A percentile compares a stretch with the other conserved stretches of the same genome.
phyloP scores from a whole-genome alignment of 2,329 filamentous ascomycete genomes.

The Fusarium virguliforme region DNA sequence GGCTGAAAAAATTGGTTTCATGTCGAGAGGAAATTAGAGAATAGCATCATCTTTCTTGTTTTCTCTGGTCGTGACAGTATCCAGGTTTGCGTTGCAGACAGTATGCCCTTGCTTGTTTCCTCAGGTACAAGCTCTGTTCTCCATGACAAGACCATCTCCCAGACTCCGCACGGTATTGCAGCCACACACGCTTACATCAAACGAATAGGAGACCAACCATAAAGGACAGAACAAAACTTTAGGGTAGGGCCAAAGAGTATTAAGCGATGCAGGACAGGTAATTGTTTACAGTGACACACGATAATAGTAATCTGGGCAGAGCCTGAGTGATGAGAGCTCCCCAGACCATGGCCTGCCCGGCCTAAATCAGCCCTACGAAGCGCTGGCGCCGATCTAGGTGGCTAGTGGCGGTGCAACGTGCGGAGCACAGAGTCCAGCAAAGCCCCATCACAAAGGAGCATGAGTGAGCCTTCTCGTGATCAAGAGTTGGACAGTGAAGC shows the following conservation, averaged over 20 bases:
- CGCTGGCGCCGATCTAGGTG: constrained; percentile 1
- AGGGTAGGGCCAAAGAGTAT: neutral
- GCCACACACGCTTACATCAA: constrained; percentile 4
- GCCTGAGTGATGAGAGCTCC: neutral
- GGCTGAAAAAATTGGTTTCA: neutral
- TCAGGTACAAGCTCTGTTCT: neutral
- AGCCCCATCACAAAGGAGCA: neutral
- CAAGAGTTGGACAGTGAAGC: neutral
- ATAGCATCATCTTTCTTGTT: neutral
- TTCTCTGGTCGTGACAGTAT: neutral
- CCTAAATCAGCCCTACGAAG: constrained; percentile 12
- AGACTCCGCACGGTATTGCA: neutral
- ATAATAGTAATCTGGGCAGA: neutral
- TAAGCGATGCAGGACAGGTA: no score
- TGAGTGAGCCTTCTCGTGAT: neutral
- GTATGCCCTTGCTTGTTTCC: neutral
- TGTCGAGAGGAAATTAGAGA: neutral
- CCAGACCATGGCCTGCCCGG: neutral
- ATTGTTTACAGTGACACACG: neutral
- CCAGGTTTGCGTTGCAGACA: neutral
- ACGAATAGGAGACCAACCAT: neutral
- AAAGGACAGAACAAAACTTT: neutral
- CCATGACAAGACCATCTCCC: neutral
- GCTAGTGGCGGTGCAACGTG: constrained; percentile 8
- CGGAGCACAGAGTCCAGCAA: neutral